Base-by-base conservation (phyloP, 495 filamentous ascomycete species). In the Trichoderma virens region DNA sequence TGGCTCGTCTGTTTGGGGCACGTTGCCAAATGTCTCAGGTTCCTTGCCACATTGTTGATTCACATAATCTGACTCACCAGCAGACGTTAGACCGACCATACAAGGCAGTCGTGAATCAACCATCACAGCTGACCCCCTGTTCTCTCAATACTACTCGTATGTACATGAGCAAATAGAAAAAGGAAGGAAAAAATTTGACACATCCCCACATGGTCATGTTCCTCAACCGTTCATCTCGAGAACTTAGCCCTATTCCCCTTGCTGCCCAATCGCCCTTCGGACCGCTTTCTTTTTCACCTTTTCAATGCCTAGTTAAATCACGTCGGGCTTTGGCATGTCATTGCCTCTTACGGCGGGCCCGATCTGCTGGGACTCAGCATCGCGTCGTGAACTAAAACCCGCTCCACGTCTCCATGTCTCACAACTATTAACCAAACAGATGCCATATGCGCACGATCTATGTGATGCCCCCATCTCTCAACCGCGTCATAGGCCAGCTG, bases 341-440 rank as follows among this genome's bases (percentile, higher is more conserved):
- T n/a, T n/a, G n/a, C n/a, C n/a, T n/a, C n/a, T n/a, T n/a, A n/a
- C 51, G 51, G 51, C 51, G 23, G 14, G 51, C 51, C 51, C 51
- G 51, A 56, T 56, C 23, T 14, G 23, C 25, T 56, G 51, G 51
- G 51, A 30, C 51, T 27, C 51, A 56, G 23, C 25, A 56, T 56
- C 51, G 51, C 51, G 51, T 56, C 51, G 23, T 27, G 23, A 30
- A n/a, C 11, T 18, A 28, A 14, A 13, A 5, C 2, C 4, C 4
- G 5, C 27, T 13, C 23, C 23, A 56, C 20, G 51, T n/a, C 51
- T 9, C 51, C 18, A 28, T 56, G 51, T 56, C 51, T 56, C 23
- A 30, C 23, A 27, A 27, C 5, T 35, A 35, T 35, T 35, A 35
- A 35, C 11, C 32, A 35, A 35, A 11, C n/a, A 35, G 5, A 35